Evolutionary conservation across 176 grass and related monocot species (phyloP), one percentile per base, ranked within the genome.

Genomic region (Aegilops bicornis): DNA sequence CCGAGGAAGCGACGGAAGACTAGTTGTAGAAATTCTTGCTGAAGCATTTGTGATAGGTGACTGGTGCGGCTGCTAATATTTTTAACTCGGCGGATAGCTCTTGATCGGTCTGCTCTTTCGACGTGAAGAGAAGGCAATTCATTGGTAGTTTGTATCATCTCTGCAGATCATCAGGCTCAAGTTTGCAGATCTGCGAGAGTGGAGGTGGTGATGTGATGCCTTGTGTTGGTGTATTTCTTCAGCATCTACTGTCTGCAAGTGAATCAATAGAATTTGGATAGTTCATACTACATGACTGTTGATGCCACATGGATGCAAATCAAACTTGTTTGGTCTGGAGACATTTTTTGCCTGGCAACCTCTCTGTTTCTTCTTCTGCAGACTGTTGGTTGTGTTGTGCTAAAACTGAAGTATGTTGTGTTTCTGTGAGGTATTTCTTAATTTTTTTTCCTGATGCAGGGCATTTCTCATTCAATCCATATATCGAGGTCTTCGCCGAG

Each of bases 21-120:
- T n/a, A 62, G 10, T 74, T 70, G 13, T 76, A 70, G n/a, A 33
- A 73, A 73, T 72, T 90, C 11, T 64, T 40, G 23, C 56, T 58
- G 56, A 64, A 71, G 13, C 6, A 19, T 3, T 25, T 17, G 17
- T 54, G 8, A 40, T 39, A 47, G 30, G 20, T 59, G 16, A 71
- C 7, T 78, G 50, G 22, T 72, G 64, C 16, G 8, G 56, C 45
- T 83, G 73, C 59, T 79, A 39, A 54, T 15, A 40, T 9, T 71
- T 33, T 56, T 24, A 23, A 61, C 17, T 32, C 19, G 52, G 59
- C 4, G 15, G 19, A 20, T 50, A 81, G 66, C 35, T 64, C 35
- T 64, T 20, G 63, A 48, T 48, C 22, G 1, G 24, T 59, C 39
- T 79, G 43, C 61, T 77, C 30, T 86, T 78, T 54, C 10, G 10